Evolutionary conservation across 441 rosid genomes (phyloP), one percentile per base, ranked within the genome.

Genomic region (Pelargonium fulgidum): DNA sequence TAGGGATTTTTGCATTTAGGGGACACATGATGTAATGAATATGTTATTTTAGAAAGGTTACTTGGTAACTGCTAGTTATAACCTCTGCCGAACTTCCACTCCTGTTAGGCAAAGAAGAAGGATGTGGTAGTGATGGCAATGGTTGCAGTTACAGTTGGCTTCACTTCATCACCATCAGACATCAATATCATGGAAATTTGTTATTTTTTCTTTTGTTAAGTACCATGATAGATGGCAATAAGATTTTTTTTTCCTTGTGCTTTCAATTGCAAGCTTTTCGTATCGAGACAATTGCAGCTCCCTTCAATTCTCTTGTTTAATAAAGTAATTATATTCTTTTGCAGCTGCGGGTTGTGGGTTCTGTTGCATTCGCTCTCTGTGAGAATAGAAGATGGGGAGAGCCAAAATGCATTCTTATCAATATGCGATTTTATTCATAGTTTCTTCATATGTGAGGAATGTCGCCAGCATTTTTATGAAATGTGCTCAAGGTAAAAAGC

Each of bases 311-410:
- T 65, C 13, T 56, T 65, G 50, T 68, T 69, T 47, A 20, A 16
- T 13, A 0, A 41, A 33, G 19, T 19, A 11, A 20, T 50, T 70
- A 14, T 26, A 20, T 19, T 68, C 56, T 61, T 72, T 67, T 87
- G 83, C 85, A 94, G 99, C 83, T 94, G 99, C 65, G 99, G 99
- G 8, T 82, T 94, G 77, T 94, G 99, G 99, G 89, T 92, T 75
- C 85, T 94, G 66, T 72, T 94, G 73, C 99, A 94, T 86, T 94
- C 99, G 7, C 87, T 94, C 58, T 89, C 99, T 22, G 93, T 94
- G 73, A 85, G 94, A 71, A 78, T 90, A 64, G 96, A 85, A 50
- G 92, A 92, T 79, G 89, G 84, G 68, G 99, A 92, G 78, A 92
- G 94, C 79, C 98, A 89, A 45, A 86, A 84, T 72, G 87, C 90